phyloP scores from a whole-genome alignment of 768 basidiomycete species.

The Rhodotorula diobovata region DNA sequence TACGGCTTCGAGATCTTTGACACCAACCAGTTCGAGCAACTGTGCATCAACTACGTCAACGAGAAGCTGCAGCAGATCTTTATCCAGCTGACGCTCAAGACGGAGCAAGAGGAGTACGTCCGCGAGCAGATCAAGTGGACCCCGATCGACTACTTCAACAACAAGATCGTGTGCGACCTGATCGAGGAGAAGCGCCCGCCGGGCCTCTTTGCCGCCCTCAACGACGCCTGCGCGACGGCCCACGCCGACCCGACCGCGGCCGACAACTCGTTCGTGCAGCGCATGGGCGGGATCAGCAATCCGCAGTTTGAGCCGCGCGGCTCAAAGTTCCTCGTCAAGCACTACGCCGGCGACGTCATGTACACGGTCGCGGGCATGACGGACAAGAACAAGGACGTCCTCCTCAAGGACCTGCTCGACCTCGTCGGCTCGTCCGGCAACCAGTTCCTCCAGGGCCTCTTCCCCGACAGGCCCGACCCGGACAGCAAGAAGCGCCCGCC shows the following conservation, averaged over 20 bases:
- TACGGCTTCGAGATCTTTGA: constrained; percentile 99
- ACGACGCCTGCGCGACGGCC: constrained; percentile 98
- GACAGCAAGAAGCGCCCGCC: constrained; percentile 97
- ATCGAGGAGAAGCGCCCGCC: constrained; percentile 96
- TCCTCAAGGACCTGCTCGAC: constrained; percentile 91
- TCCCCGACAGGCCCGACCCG: constrained; percentile 91
- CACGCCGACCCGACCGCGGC: constrained; percentile 95
- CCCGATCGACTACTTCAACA: constrained; percentile 98
- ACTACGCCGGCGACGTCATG: constrained; percentile 98
- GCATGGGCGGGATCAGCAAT: constrained; percentile 66
- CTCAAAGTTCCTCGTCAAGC: constrained; percentile 85
- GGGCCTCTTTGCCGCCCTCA: constrained; percentile 93
- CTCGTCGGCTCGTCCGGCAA: constrained; percentile 75
- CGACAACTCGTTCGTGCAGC: constrained; percentile 92
- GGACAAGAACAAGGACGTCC: constrained; percentile 98
- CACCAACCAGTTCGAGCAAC: constrained; percentile 92
- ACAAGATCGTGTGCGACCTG: constrained; percentile 87
- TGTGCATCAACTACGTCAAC: constrained; percentile 99
- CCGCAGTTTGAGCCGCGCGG: constrained; percentile 94
- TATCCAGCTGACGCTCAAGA: constrained; percentile 96
- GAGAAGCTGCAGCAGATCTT: constrained; percentile 98
- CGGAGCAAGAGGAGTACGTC: constrained; percentile 98
- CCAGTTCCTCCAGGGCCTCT: constrained; percentile 77
- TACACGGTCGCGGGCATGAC: constrained; percentile 98
- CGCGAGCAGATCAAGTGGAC: constrained; percentile 99